Base-by-base conservation (phyloP, 2,329 filamentous ascomycete genomes). In the Xylariaceae sp. region DNA sequence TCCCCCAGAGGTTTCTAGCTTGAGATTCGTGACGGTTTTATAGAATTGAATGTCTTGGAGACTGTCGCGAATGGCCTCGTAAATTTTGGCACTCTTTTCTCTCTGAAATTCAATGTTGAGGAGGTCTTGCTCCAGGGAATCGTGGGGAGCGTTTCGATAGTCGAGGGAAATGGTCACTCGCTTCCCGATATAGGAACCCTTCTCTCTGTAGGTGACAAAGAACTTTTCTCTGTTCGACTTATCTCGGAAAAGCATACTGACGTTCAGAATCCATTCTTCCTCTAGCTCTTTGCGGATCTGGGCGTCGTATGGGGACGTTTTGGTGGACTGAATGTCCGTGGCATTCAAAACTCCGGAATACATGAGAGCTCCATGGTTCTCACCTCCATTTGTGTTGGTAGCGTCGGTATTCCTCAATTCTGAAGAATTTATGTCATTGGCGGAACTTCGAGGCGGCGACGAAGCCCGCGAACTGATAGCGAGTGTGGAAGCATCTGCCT, bases 201-300 rank as follows among this genome's bases (percentile, higher is more conserved):
- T 82, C 72, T 96, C 88, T 52, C 92, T 90, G 72, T 90, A 99
- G 0, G 94, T 97, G 64, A 99, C 87, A 73, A 97, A 99, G 78
- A 97, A 97, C 74, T 99, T 99, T 74, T 99, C 94, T 49, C 93
- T 84, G 68, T 90, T 89, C 10, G 92, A 95, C 69, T 88, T 88
- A 75, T 99, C 94, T 60, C 92, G 86, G 74, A 97, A 99, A 74
- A 96, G 92, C 94, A 99, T 97, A 75, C 92, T 97, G 61, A 97
- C 82, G 71, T 99, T 99, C 67, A 99, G 79, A 61, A 99, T 97
- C 94, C 94, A 99, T 69, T 84, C 87, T 62, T 81, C 84, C 70
- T 97, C 92, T 57, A 97, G 81, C 74, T 97, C 93, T 63, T 89
- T 85, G 64, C 88, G 85, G 65, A 96, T 82, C 67, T 84, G 79